Evolutionary conservation across 2,329 filamentous ascomycete genomes (phyloP).

Genomic region (Exophiala viscosa): DNA sequence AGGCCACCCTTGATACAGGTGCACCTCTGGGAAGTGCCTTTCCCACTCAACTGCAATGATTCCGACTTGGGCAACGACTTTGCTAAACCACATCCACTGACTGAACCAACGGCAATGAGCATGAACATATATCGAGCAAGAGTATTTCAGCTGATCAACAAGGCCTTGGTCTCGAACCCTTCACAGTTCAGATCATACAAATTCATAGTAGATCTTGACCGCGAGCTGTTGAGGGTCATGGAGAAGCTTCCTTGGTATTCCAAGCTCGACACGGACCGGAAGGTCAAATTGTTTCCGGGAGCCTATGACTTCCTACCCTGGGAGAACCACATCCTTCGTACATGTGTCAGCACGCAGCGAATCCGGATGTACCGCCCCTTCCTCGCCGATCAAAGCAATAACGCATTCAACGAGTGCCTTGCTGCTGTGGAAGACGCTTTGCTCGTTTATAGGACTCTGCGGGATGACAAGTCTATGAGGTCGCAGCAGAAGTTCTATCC

Average conservation of each 20-base stretch:
- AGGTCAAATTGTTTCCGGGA: conserved; percentile 14
- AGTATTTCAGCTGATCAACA: conserved; percentile 26
- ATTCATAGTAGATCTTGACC: conserved; percentile 26
- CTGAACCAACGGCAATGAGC: conserved; percentile 28
- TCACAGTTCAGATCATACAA: conserved; percentile 26
- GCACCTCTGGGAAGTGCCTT: conserved; percentile 26
- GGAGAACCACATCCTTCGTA: conserved; percentile 30
- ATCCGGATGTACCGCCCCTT: conserved; percentile 31
- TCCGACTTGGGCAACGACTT: conserved; percentile 26
- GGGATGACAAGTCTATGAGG: conserved; percentile 16
- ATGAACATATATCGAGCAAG: conserved; percentile 26
- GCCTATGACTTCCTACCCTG: conserved; percentile 27
- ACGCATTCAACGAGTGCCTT: conserved; percentile 19
- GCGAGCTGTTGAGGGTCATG: conserved; percentile 25
- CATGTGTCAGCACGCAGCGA: conserved; percentile 30
- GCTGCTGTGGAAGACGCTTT: conserved; percentile 30
- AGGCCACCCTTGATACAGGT: conserved; percentile 29
- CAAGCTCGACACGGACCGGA: conserved; percentile 16
- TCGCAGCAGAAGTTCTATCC: conserved; percentile 26
- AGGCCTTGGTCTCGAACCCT: conserved; percentile 23
- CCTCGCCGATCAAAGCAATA: conserved; percentile 9
- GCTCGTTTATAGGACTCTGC: conserved; percentile 27
- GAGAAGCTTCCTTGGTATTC: conserved; percentile 30
- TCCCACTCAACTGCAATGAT: conserved; percentile 30
- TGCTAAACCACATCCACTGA: conserved; percentile 20